Evolutionary conservation across 2,329 filamentous ascomycete genomes (phyloP), one percentile per base, ranked within the genome.

Genomic region (Fusarium sp.): DNA sequence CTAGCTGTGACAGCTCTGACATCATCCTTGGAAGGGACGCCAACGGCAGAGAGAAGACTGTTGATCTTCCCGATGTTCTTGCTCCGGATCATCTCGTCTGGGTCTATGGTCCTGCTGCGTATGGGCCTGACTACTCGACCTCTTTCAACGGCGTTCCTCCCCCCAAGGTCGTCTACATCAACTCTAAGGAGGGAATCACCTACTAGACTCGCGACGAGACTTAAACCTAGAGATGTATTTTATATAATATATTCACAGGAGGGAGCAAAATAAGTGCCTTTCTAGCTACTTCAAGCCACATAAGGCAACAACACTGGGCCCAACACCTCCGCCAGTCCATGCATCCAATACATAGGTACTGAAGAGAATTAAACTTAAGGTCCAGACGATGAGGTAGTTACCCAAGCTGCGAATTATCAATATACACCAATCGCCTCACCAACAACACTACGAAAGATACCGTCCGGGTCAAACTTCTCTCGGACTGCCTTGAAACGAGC

Each of bases 391-490:
- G 5, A 33, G 8, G 8, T 5, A 48, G 6, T 48, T 5, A 24
- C 7, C 11, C 47, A 33, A 7, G 10, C 22, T 11, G 1, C 1
- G 14, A 20, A 1, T 5, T 5, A 44, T 60, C 7, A 61, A 26
- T 65, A 65, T 0, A 65, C 59, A 4, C 62, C 59, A 36, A 65
- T 65, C 3, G 59, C 59, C 12, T 65, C 59, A 9, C 62, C 62
- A 16, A 65, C 59, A 26, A 65, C 59, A 15, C 62, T 65, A 0
- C 38, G 47, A 10, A 55, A 65, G 18, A 65, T 7, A 11, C 59
- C 47, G 0, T 65, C 47, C 0, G 59, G 62, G 6, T 65, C 59
- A 20, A 65, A 65, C 28, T 39, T 64, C 10, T 64, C 20, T 5
- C 62, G 35, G 1, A 65, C 47, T 3, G 33, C 59, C 3, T 64